Evolutionary conservation across 208 protist genomes (phyloP).

Genomic region (Trypanosoma avium): DNA sequence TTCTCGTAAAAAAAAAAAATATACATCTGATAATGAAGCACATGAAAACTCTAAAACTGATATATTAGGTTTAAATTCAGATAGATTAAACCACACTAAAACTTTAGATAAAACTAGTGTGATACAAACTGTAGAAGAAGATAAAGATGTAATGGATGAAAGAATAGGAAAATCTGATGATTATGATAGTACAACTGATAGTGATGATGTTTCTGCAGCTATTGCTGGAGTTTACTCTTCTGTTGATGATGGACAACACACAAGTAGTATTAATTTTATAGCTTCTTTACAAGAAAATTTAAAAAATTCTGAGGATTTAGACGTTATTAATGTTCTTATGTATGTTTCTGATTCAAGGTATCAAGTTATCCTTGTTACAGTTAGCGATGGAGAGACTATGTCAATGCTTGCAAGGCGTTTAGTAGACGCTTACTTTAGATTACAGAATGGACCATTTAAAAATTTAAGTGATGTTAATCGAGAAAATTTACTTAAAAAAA

Average conservation of each 20-base stretch:
- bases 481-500: constrained; percentile 10
- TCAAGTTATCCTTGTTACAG: constrained; percentile 40
- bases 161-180: background rate
- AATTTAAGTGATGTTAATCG: constrained; percentile 16
- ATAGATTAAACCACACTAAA: background rate
- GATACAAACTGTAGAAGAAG: background rate
- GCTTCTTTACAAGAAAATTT: constrained; percentile 43
- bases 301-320: constrained; percentile 26
- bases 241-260: constrained; percentile 31
- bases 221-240: constrained; percentile 43
- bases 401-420: constrained; percentile 28
- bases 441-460: constrained; percentile 40
- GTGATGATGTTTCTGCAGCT: constrained; percentile 32
- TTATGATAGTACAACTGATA: constrained; percentile 16
- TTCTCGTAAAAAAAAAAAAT: background rate
- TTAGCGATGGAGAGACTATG: constrained; percentile 35
- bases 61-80: background rate
- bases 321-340: constrained; percentile 42
- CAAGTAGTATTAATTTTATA: constrained; percentile 36
- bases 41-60: background rate
- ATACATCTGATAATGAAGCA: background rate
- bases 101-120: background rate
- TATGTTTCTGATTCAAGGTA: constrained; percentile 34
- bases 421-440: constrained; percentile 35
- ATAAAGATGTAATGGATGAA: background rate